phyloP scores from a whole-genome alignment of 2,329 filamentous ascomycete species.

The Graphilbum ipis-grandicollis region DNA sequence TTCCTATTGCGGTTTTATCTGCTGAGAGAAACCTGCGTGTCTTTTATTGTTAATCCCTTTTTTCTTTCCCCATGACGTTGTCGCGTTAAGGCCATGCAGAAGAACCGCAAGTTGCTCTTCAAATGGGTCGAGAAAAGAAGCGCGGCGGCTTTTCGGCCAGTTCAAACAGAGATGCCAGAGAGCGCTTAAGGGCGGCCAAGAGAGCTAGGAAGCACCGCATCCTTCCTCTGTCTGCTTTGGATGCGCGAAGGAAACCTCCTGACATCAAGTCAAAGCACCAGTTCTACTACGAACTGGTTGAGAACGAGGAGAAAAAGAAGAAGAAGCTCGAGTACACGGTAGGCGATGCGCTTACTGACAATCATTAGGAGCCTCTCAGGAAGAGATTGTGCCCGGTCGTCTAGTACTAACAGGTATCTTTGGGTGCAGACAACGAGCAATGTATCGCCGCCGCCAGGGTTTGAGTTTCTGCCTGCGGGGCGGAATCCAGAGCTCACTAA shows the following conservation, averaged over 20 bases:
- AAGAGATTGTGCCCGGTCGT: background rate
- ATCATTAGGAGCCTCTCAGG: background rate
- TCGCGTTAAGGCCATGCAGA: slow-evolving; percentile 10
- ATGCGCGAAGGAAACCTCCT: slow-evolving; percentile 14
- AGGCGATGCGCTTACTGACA: background rate
- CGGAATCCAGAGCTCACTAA: slow-evolving; percentile 41
- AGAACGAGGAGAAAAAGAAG: slow-evolving; percentile 47
- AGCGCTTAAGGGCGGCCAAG: slow-evolving; percentile 14
- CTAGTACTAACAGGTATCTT: background rate
- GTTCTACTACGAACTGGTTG: slow-evolving; percentile 45
- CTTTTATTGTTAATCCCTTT: background rate
- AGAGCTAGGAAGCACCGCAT: slow-evolving; percentile 9
- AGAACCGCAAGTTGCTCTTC: slow-evolving; percentile 5
- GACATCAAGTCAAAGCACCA: slow-evolving; percentile 35
- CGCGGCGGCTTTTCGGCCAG: slow-evolving; percentile 8
- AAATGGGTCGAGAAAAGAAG: slow-evolving; percentile 16
- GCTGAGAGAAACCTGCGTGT: no score
- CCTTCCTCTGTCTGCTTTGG: slow-evolving; percentile 11
- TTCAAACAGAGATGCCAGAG: slow-evolving; percentile 14
- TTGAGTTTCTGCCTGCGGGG: slow-evolving; percentile 45
- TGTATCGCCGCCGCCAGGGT: slow-evolving; percentile 37
- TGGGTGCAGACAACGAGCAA: slow-evolving; percentile 30
- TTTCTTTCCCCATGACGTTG: background rate
- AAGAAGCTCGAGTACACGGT: slow-evolving; percentile 49
- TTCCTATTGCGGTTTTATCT: no score